Base-by-base conservation (phyloP, 192 early-diverging fungal species). In the Chytriomyces sp. region DNA sequence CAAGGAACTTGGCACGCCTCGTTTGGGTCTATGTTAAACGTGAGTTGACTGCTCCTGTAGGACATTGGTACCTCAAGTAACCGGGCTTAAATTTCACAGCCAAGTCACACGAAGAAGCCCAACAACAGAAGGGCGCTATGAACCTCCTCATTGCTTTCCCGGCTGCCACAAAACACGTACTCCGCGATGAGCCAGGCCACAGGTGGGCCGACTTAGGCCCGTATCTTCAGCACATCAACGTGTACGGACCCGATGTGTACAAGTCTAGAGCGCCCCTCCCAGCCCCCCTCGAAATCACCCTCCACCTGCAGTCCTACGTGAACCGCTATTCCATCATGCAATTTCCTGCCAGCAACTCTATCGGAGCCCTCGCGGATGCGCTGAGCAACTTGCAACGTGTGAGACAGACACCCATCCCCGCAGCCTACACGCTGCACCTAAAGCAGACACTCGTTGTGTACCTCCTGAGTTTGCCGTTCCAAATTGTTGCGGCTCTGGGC, bases 371-470 rank as follows among this genome's bases (percentile, higher is more conserved):
- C 52, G 64, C 77, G 40, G 80, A 80, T 59, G 69, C 59, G 40
- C 56, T 80, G 14, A 60, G 89, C 39, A 75, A 79, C 8, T 94
- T 93, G 64, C 93, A 96, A 79, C 89, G 95, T 52, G 93, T 98
- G 71, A 70, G 89, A 14, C 84, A 84, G 38, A 91, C 91, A 17
- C 96, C 96, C 3, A 93, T 96, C 62, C 96, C 94, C 25, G 60
- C 90, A 39, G 92, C 93, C 4, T 96, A 96, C 72, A 83, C 86
- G n/a, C 90, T 95, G 67, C 96, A 96, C 79, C 81, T 98, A 69
- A 86, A 90, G 70, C 95, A 98, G 75, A 89, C 87, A 22, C 72
- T 93, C 31, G 77, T 85, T 2, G 75, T 94, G 58, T 93, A 93
- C 73, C 68, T 94, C 59, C 73, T 95, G n/a, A 67, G 85, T 2